Percentiles rank a stretch among this genome's conserved stretches.
Evolutionary conservation across 495 filamentous ascomycete species (phyloP).

Genomic region (Lentithecium fluviatile): DNA sequence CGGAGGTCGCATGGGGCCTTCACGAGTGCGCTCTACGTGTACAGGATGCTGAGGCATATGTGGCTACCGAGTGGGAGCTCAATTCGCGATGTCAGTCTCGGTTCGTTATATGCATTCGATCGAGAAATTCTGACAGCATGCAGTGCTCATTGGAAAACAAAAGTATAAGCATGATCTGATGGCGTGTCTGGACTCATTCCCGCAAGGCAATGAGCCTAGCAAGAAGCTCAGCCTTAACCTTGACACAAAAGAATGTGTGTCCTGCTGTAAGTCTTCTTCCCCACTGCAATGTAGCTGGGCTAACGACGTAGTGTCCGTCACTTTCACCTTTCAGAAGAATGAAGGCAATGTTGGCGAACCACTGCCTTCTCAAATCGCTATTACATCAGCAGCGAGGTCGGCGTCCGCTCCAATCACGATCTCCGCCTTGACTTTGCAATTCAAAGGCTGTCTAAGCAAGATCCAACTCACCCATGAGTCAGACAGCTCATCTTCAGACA

Average conservation of each 20-base stretch:
- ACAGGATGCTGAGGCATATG: constrained; percentile 62
- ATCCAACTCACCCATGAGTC: constrained; percentile 33
- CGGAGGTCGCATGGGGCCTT: constrained; percentile 70
- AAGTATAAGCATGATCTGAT: constrained; percentile 74
- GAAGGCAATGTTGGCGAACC: constrained; percentile 84
- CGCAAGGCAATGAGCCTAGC: constrained; percentile 40
- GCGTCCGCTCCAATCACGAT: constrained; percentile 64
- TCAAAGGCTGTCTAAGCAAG: constrained; percentile 36
- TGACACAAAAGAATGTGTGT: constrained; percentile 64
- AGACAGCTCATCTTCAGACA: background rate
- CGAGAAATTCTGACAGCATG: constrained; percentile 3
- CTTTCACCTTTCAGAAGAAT: constrained; percentile 68
- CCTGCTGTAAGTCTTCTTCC: constrained; percentile 56
- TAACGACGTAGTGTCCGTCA: constrained; percentile 55
- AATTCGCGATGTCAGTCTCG: constrained; percentile 59
- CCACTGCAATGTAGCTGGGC: background rate
- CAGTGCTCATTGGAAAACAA: constrained; percentile 56
- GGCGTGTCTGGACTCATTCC: constrained; percentile 60
- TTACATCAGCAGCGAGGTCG: constrained; percentile 67
- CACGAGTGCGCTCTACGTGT: constrained; percentile 66
- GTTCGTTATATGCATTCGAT: background rate
- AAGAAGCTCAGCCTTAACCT: constrained; percentile 65
- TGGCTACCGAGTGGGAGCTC: constrained; percentile 85
- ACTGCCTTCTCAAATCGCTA: constrained; percentile 66
- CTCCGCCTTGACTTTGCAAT: constrained; percentile 51